These are phyloP conservation scores for Dactylonectria macrodidyma DNA, from an alignment of 2,329 filamentous ascomycete genomes.

Conservation along the genomic window DNA sequence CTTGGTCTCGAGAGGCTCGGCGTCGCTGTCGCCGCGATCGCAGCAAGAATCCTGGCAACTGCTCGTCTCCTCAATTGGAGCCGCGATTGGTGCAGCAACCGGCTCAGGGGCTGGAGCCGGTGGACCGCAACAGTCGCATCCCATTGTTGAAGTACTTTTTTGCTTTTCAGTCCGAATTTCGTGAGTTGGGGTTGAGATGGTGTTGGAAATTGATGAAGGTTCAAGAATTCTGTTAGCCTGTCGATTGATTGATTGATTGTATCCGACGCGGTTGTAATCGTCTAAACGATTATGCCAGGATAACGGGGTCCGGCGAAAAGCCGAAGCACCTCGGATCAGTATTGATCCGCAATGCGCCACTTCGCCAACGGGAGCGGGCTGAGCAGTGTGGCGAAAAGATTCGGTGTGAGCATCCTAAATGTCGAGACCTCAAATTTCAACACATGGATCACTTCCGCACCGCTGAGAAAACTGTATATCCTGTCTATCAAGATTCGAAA, in stretches of 20 bases:
- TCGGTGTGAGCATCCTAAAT: no score
- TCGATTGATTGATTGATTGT: conserved; percentile 8
- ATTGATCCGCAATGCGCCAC: conserved; percentile 13
- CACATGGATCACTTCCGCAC: no score
- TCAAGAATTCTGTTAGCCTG: no score
- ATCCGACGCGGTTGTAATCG: conserved; percentile 22
- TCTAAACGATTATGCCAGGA: conserved; percentile 14
- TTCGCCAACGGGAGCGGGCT: conserved; percentile 8
- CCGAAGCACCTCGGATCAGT: conserved; percentile 17
- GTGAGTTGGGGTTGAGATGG: conserved; percentile 11
- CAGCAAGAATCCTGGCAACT: conserved; percentile 6
- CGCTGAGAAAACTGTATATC: no score
- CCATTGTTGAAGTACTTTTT: conserved; percentile 14
- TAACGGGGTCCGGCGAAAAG: conserved; percentile 19
- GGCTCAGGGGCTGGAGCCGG: conserved; percentile 18
- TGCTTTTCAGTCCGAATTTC: conserved; percentile 20
- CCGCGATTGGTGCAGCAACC: neutral
- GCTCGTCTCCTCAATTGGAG: no score
- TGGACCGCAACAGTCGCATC: conserved; percentile 28
- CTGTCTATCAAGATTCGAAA: no score
- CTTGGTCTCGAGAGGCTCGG: no score
- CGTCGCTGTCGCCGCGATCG: conserved; percentile 1
- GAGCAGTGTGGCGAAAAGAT: no score
- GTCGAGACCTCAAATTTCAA: no score
- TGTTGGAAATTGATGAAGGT: neutral